Evolutionary conservation across 257 asterid species (phyloP).

Genomic region (Nicotiana attenuata): DNA sequence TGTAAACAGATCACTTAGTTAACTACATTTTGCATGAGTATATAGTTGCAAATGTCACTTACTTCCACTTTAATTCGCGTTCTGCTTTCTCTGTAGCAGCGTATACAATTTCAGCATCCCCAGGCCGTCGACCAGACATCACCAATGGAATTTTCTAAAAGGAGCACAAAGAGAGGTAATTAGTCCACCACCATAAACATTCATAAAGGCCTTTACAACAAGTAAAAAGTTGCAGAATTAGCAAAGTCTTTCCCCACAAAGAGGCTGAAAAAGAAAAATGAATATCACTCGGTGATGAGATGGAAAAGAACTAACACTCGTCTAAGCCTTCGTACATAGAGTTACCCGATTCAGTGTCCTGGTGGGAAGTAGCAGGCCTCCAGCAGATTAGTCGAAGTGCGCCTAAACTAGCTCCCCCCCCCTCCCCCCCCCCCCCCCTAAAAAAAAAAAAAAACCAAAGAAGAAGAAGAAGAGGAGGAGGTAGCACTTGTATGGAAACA

Average conservation of each 20-base stretch:
- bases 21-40: not conserved
- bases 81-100: conserved; percentile 89
- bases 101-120: conserved; percentile 90
- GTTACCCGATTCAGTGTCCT: not conserved
- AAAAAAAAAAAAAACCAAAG: no score
- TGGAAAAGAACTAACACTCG: not conserved
- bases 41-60: conserved; percentile 21
- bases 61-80: conserved; percentile 91
- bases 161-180: not conserved
- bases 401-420: no score
- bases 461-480: not conserved
- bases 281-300: not conserved
- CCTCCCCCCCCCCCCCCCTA: no score
- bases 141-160: conserved; percentile 77
- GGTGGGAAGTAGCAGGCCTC: not conserved
- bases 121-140: conserved; percentile 84
- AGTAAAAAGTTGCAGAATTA: not conserved
- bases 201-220: not conserved
- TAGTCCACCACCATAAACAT: not conserved
- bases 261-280: not conserved
- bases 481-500: not conserved
- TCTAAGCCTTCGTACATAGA: not conserved
- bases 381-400: not conserved
- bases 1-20: not conserved
- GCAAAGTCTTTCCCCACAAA: not conserved